Evolutionary conservation across 2,329 filamentous ascomycete genomes (phyloP).

Genomic region (Juglanconis juglandina): DNA sequence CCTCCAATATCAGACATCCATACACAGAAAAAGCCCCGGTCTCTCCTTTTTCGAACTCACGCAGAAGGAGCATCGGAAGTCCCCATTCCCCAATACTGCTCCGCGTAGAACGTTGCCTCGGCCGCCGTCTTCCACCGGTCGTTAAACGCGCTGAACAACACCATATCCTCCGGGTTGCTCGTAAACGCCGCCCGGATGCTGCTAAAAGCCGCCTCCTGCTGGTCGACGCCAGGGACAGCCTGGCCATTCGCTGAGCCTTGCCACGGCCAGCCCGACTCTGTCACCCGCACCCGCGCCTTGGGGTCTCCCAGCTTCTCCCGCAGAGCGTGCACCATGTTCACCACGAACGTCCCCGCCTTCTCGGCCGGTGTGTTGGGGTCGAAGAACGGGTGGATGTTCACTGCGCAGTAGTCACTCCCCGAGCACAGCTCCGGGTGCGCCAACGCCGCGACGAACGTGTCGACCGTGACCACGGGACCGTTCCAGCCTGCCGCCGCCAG

Average conservation of each 20-base stretch:
- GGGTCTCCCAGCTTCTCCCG: constrained; percentile 37
- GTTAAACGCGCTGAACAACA: constrained; percentile 78
- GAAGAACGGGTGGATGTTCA: constrained; percentile 84
- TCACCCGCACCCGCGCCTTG: constrained; percentile 65
- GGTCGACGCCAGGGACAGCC: constrained; percentile 65
- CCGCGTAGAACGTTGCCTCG: constrained; percentile 62
- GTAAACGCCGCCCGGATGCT: constrained; percentile 62
- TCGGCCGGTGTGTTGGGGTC: constrained; percentile 58
- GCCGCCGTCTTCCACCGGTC: constrained; percentile 72
- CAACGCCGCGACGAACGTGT: constrained; percentile 70
- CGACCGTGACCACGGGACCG: constrained; percentile 74
- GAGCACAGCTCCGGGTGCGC: constrained; percentile 67
- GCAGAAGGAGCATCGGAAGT: constrained; percentile 17
- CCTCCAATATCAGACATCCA: background rate
- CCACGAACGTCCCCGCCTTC: constrained; percentile 65
- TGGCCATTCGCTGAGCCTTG: constrained; percentile 61
- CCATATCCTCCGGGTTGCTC: constrained; percentile 47
- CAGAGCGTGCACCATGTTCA: constrained; percentile 48
- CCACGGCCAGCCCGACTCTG: constrained; percentile 82
- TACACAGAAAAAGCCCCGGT: background rate
- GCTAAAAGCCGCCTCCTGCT: constrained; percentile 64
- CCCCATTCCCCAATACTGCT: constrained; percentile 72
- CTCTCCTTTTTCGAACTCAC: background rate
- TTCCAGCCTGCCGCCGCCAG: constrained; percentile 63
- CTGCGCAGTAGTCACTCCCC: constrained; percentile 72